These are phyloP conservation scores for Pachysandra terminalis DNA, from an alignment of 164 flowering plant species.

Conservation along the genomic window DNA sequence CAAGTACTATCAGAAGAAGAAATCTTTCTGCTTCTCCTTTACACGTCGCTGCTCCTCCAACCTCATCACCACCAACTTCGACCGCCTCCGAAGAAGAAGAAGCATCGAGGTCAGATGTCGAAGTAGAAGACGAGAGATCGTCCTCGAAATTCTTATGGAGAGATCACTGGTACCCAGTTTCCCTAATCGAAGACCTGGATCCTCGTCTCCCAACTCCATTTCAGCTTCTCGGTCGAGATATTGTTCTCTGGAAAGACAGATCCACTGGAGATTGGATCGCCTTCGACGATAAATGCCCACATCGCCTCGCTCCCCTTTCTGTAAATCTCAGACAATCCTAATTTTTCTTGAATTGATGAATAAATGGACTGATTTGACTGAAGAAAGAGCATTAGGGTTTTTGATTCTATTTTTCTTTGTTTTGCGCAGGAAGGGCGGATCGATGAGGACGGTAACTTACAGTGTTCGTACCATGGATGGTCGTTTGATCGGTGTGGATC, in stretches of 20 bases:
- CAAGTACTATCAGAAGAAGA: too few species aligned
- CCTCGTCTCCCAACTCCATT: slow-evolving; percentile 69
- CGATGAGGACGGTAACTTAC: slow-evolving; percentile 86
- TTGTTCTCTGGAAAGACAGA: slow-evolving; percentile 83
- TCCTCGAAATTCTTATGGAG: slow-evolving; percentile 71
- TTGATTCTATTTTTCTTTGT: background rate
- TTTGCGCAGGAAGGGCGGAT: slow-evolving; percentile 78
- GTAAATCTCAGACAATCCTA: slow-evolving; percentile 25
- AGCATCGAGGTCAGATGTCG: slow-evolving; percentile 6
- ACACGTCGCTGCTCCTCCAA: slow-evolving; percentile 56
- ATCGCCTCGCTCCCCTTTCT: slow-evolving; percentile 93
- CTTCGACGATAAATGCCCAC: slow-evolving; percentile 91
- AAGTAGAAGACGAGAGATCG: slow-evolving; percentile 27
- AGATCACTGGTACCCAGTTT: slow-evolving; percentile 97
- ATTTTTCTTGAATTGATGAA: too few species aligned
- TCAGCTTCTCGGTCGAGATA: slow-evolving; percentile 86
- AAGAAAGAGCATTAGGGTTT: too few species aligned
- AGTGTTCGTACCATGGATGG: slow-evolving; percentile 97
- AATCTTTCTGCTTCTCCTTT: slow-evolving; percentile 16
- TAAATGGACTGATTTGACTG: too few species aligned
- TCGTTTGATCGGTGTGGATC: slow-evolving; percentile 83
- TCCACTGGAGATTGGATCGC: slow-evolving; percentile 66
- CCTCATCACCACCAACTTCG: slow-evolving; percentile 16
- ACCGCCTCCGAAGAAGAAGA: background rate
- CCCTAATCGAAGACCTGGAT: slow-evolving; percentile 85